phyloP scores from a whole-genome alignment of 2,329 filamentous ascomycete species.

The Cryphonectria nitschkei region DNA sequence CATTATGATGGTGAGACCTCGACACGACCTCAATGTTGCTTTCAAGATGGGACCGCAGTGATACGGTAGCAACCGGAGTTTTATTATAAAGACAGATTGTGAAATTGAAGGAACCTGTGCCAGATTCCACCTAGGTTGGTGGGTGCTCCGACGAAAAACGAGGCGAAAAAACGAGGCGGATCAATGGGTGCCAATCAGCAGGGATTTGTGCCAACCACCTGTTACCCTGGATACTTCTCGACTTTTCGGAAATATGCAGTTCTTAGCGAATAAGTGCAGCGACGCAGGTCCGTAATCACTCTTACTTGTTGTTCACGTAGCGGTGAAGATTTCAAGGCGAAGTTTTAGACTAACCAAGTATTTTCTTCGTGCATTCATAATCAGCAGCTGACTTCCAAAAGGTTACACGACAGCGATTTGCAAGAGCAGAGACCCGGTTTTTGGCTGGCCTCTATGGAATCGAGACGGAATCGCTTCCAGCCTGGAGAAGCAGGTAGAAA shows the following conservation, averaged over 20 bases:
- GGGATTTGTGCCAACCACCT: not conserved
- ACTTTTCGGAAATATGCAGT: not conserved
- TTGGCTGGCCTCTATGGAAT: not conserved
- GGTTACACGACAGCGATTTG: too few species aligned
- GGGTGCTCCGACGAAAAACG: not conserved
- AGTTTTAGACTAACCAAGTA: not conserved
- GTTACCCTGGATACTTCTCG: not conserved
- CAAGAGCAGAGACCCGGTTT: not conserved
- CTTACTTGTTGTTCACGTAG: not conserved
- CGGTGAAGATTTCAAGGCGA: not conserved
- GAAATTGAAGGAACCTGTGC: not conserved
- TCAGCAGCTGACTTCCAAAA: too few species aligned
- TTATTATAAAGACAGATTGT: not conserved
- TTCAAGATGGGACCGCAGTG: not conserved
- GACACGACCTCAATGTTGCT: not conserved
- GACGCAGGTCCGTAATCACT: not conserved
- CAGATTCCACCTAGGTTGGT: not conserved
- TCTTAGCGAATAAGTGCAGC: not conserved
- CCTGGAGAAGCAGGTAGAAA: not conserved
- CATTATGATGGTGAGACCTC: not conserved
- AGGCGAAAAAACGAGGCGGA: constrained; percentile 2
- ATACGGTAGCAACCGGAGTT: not conserved
- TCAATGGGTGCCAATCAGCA: not conserved
- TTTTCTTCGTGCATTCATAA: not conserved
- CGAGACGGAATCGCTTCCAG: too few species aligned